These are phyloP conservation scores for Trichoderma semiorbis DNA, from an alignment of 2,329 filamentous ascomycete genomes.

Conservation along the genomic window DNA sequence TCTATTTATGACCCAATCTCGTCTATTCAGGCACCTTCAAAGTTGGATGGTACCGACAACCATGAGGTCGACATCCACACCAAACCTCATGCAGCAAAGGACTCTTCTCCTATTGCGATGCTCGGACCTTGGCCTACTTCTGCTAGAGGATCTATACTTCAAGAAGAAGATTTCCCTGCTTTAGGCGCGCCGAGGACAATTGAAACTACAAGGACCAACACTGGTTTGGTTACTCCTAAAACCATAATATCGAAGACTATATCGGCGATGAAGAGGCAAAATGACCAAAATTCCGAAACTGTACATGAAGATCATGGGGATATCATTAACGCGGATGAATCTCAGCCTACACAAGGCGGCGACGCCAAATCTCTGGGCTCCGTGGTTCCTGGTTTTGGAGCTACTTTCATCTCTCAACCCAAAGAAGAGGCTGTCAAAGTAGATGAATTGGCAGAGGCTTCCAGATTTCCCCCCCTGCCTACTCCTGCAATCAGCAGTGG, in stretches of 20 bases:
- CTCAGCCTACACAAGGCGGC: neutral
- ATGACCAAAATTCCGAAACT: conserved; percentile 13
- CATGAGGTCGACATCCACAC: conserved; percentile 35
- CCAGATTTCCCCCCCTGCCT: conserved; percentile 50
- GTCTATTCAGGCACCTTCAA: conserved; percentile 34
- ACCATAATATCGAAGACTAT: conserved; percentile 36
- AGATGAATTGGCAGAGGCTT: conserved; percentile 25
- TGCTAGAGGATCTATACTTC: conserved; percentile 35
- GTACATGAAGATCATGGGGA: conserved; percentile 1
- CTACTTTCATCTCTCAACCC: neutral
- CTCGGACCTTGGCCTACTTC: neutral
- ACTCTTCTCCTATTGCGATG: neutral
- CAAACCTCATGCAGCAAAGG: neutral
- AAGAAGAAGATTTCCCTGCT: conserved; percentile 63
- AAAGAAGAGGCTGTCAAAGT: neutral
- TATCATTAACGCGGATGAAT: conserved; percentile 7
- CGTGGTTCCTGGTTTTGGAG: neutral
- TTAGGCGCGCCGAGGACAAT: conserved; percentile 46
- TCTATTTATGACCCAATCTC: conserved; percentile 29
- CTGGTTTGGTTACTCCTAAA: conserved; percentile 33
- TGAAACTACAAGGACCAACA: conserved; percentile 27
- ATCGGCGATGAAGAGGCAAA: conserved; percentile 32
- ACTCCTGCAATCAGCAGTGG: conserved; percentile 38
- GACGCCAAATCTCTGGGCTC: neutral
- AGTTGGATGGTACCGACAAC: conserved; percentile 26